Conservation (phyloP, 495 filamentous ascomycete genomes). For the Aspergillus asperescens region DNA sequence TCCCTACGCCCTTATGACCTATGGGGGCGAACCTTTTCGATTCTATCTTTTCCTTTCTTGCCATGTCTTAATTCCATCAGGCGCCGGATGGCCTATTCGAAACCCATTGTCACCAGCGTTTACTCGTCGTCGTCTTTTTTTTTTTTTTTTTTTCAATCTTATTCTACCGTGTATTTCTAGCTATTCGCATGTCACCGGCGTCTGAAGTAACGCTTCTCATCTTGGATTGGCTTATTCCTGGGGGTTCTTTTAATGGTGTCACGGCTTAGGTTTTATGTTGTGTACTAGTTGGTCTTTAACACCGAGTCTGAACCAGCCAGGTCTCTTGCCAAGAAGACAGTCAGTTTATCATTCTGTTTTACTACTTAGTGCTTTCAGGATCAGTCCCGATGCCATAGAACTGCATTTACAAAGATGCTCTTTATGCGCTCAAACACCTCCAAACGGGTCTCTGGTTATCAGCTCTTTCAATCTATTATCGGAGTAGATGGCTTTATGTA, state of each 20-base stretch:
- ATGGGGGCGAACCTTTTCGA: not conserved
- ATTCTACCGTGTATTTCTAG: slow-evolving; percentile 4
- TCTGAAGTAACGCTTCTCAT: slow-evolving; percentile 1
- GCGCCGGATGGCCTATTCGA: slow-evolving; percentile 3
- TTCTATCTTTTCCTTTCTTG: slow-evolving; percentile 8
- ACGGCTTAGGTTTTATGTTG: not conserved
- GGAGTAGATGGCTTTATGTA: too few species aligned
- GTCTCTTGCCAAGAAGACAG: not conserved
- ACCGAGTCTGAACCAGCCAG: not conserved
- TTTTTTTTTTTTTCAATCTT: slow-evolving; percentile 10
- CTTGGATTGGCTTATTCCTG: slow-evolving; percentile 4
- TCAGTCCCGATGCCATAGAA: not conserved
- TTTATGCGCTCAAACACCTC: slow-evolving; percentile 52
- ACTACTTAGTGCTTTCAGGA: too few species aligned
- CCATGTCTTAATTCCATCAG: not conserved
- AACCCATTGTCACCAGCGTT: not conserved
- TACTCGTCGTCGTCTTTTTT: not conserved
- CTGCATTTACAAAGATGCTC: slow-evolving; percentile 9
- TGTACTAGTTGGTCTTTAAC: not conserved
- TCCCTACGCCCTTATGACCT: slow-evolving; percentile 1
- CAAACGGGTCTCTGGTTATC: slow-evolving; percentile 53
- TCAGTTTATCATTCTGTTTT: not conserved
- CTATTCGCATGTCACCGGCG: slow-evolving; percentile 11
- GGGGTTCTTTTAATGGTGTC: not conserved
- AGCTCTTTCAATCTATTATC: slow-evolving; percentile 53